Conservation (phyloP, 2,329 filamentous ascomycete species). For the Aureobasidium vineae region DNA sequence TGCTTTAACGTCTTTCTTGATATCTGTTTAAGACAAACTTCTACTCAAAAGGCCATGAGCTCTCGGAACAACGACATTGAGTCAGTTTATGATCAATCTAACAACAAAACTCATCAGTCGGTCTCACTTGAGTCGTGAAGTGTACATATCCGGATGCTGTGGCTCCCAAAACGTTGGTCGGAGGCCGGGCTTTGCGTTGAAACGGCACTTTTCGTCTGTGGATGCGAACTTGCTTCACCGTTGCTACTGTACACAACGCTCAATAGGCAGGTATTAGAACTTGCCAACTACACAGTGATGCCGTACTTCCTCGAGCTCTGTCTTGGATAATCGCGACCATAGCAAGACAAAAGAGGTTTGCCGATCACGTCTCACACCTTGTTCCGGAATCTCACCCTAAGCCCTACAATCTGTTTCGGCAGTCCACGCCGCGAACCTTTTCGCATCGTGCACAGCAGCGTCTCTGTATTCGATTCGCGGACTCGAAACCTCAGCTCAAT, state of each 20-base stretch:
- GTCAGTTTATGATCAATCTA: neutral
- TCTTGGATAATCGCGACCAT: neutral
- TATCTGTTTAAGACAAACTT: neutral
- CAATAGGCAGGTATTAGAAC: neutral
- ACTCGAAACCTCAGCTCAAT: neutral
- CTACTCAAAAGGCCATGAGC: neutral
- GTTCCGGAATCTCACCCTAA: slow-evolving; percentile 10
- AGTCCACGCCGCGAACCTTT: neutral
- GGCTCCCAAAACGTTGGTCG: neutral
- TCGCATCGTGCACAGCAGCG: neutral
- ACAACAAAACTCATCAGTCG: neutral
- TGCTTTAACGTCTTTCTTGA: neutral
- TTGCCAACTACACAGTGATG: neutral
- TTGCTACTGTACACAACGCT: slow-evolving; percentile 8
- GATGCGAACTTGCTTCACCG: slow-evolving; percentile 3
- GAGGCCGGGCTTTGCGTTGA: neutral
- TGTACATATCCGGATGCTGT: neutral
- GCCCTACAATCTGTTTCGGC: slow-evolving; percentile 11
- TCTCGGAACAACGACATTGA: too few relatives aligned
- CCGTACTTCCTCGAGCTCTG: neutral
- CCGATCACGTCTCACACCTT: neutral
- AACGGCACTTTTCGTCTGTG: neutral
- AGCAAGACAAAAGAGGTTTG: neutral
- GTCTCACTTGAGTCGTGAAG: slow-evolving; percentile 6
- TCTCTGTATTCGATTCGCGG: neutral